Conservation (phyloP, 805 yeast genomes). For the Jamesozyma lodderae region DNA sequence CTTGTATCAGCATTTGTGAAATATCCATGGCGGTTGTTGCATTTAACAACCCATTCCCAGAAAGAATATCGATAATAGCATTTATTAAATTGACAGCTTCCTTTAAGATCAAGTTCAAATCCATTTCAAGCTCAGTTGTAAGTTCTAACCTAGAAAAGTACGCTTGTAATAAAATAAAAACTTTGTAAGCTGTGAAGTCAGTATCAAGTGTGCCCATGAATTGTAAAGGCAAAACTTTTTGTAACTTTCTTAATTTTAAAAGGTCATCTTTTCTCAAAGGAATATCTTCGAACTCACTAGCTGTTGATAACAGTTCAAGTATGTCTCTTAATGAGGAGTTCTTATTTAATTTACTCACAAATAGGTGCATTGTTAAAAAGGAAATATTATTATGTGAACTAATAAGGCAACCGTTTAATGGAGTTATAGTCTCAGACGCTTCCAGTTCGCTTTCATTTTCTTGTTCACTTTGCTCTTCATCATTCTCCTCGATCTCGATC, state of each 20-base stretch:
- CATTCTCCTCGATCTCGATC: constrained; percentile 40
- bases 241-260: constrained; percentile 37
- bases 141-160: constrained; percentile 61
- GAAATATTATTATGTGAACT: constrained; percentile 65
- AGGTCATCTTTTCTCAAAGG: constrained; percentile 59
- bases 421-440: constrained; percentile 36
- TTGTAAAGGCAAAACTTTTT: constrained; percentile 57
- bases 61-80: constrained; percentile 65
- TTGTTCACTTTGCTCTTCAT: constrained; percentile 15
- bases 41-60: constrained; percentile 71
- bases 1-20: constrained; percentile 82
- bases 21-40: constrained; percentile 80
- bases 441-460: constrained; percentile 25
- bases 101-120: constrained; percentile 45
- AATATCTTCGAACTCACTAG: constrained; percentile 63
- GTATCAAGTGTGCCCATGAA: constrained; percentile 27
- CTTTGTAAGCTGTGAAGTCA: constrained; percentile 52
- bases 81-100: constrained; percentile 44
- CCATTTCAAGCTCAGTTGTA: constrained; percentile 52
- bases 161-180: constrained; percentile 70
- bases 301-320: constrained; percentile 54
- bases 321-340: constrained; percentile 52
- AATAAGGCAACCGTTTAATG: constrained; percentile 65
- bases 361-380: constrained; percentile 56
- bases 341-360: constrained; percentile 41